Base-by-base conservation (phyloP, 202 grass and related monocot species). In the Carex sylvatica region DNA sequence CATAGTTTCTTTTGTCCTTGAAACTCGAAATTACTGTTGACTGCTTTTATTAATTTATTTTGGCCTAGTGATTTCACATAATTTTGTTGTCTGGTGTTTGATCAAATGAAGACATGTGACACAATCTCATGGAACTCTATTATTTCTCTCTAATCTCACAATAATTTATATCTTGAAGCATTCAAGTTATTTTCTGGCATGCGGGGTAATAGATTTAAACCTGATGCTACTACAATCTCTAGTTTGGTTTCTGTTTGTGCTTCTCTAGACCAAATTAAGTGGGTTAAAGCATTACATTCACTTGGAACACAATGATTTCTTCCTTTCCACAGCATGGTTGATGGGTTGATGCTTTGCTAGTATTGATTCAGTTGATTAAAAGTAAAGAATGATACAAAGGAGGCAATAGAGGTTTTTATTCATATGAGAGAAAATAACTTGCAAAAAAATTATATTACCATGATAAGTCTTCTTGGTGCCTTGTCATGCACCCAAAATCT, bases 111-210 rank as follows among this genome's bases (percentile, higher is more conserved):
- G 2, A 82, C 70, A 55, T 61, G 38, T 13, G 89, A 93, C 62
- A 87, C 78, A 1, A 91, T 97, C 65, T 91, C 93, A 44, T 93
- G 90, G 91, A 93, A 97, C 0, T 83, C 91, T 6, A 89, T 93
- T 59, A 85, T 93, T 80, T 93, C 91, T 2, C 22, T 89, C 36
- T 87, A 93, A 44, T 91, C 87, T 1, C 91, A 82, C 16, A 67
- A 87, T 82, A 88, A 85, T 10, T 74, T 76, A 22, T 88, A 79
- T 72, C 23, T 80, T 6, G 83, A 87, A 63, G 89, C 91, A 20
- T 86, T 93, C 78, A 51, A 78, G 24, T 15, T 83, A 30, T 86
- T 97, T 81, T 88, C 93, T 80, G 79, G 87, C 44, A 93, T 93
- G 91, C 70, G 88, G 15, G 31, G 64, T 24, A 44, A 40, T 76